Evolutionary conservation across 768 basidiomycete species (phyloP).

Genomic region (Phylloporus sp.): DNA sequence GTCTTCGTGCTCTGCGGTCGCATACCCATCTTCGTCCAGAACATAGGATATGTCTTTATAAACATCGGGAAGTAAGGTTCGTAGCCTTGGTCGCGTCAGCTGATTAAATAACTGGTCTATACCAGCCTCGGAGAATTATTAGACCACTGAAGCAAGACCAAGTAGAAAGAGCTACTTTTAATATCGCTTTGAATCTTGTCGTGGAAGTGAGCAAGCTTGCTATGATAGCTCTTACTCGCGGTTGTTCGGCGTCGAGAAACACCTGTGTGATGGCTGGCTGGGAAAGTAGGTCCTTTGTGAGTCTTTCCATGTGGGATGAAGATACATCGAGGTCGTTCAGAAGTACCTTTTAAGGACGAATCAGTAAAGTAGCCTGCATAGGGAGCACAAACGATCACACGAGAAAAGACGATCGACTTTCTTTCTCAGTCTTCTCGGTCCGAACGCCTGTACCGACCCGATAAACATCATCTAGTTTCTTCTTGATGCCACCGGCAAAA

Average conservation of each 20-base stretch:
- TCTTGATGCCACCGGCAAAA: slow-evolving; percentile 74
- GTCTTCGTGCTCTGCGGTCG: slow-evolving; percentile 80
- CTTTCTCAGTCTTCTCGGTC: slow-evolving; percentile 74
- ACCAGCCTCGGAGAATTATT: slow-evolving; percentile 49
- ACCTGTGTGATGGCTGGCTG: slow-evolving; percentile 58
- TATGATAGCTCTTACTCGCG: slow-evolving; percentile 44
- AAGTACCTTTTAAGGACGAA: slow-evolving; percentile 50
- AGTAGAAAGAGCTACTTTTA: slow-evolving; percentile 55
- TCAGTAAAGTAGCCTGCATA: neutral
- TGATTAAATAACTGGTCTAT: slow-evolving; percentile 96
- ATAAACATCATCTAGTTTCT: slow-evolving; percentile 87
- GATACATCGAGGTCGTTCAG: slow-evolving; percentile 96
- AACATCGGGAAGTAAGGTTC: slow-evolving; percentile 78
- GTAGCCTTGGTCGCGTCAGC: slow-evolving; percentile 78
- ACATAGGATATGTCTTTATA: slow-evolving; percentile 89
- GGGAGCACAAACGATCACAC: slow-evolving; percentile 43
- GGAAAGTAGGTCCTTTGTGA: slow-evolving; percentile 59
- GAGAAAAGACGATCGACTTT: slow-evolving; percentile 74
- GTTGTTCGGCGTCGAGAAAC: slow-evolving; percentile 57
- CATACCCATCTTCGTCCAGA: slow-evolving; percentile 84
- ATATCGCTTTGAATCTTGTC: slow-evolving; percentile 61
- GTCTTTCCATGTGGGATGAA: slow-evolving; percentile 79
- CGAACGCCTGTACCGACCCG: slow-evolving; percentile 48
- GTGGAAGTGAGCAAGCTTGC: slow-evolving; percentile 49
- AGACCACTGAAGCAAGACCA: neutral